Evolutionary conservation across 345 rosid genomes (phyloP).

Genomic region (Luvunga scandens): DNA sequence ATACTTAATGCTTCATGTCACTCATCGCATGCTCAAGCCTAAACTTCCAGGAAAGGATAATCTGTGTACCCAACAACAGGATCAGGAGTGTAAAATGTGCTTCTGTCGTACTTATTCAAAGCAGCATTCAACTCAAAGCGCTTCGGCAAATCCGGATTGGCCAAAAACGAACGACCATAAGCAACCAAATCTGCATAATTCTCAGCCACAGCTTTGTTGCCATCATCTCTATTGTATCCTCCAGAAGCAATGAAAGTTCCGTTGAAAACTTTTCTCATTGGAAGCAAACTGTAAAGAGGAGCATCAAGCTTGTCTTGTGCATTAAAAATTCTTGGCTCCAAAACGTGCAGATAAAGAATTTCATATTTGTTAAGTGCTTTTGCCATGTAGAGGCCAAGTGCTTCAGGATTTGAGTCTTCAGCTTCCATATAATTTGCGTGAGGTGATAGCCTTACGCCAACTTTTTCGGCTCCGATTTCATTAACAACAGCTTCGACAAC

Average conservation of each 20-base stretch:
- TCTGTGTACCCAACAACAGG: conserved; percentile 35
- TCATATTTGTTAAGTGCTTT: conserved; percentile 34
- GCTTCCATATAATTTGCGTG: conserved; percentile 15
- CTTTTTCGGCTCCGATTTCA: neutral
- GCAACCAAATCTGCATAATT: conserved; percentile 16
- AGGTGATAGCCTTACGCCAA: neutral
- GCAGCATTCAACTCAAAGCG: conserved; percentile 38
- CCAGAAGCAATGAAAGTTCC: conserved; percentile 43
- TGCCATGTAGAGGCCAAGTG: conserved; percentile 38
- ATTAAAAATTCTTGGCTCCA: conserved; percentile 26
- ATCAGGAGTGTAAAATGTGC: conserved; percentile 30
- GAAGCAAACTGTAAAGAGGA: conserved; percentile 18
- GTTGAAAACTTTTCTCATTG: conserved; percentile 37
- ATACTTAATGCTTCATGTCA: no score
- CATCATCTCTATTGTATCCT: conserved; percentile 35
- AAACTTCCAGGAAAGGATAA: neutral
- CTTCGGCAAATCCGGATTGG: conserved; percentile 46
- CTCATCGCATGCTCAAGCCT: neutral
- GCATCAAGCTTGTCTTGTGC: conserved; percentile 21
- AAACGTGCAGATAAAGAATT: conserved; percentile 34
- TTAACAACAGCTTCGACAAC: conserved; percentile 27
- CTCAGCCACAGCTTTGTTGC: conserved; percentile 30
- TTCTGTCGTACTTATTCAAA: conserved; percentile 28
- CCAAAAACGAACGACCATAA: conserved; percentile 25
- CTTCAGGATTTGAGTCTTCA: conserved; percentile 39